Evolutionary conservation across 768 basidiomycete species (phyloP).

Genomic region (Boletus tomentosulus): DNA sequence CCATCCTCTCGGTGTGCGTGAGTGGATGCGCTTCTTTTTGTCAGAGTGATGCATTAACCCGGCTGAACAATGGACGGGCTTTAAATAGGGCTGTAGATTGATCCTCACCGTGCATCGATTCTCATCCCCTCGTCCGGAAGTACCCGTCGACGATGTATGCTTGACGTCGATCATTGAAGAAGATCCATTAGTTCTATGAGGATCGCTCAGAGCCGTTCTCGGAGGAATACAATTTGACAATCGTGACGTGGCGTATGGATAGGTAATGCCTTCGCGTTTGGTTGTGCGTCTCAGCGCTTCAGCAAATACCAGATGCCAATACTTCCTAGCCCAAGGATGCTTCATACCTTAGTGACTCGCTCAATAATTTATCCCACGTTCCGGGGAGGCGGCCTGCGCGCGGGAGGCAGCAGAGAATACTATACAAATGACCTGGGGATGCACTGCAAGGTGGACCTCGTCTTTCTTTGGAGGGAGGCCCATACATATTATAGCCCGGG

Average conservation of each 20-base stretch:
- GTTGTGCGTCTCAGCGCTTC: too few species aligned
- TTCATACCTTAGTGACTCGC: too few species aligned
- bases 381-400: neutral
- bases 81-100: constrained; percentile 6
- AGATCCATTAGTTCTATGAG: neutral
- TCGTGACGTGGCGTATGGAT: neutral
- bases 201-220: neutral
- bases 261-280: too few species aligned
- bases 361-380: too few species aligned
- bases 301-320: too few species aligned
- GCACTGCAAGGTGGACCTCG: neutral
- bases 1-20: constrained; percentile 7
- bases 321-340: neutral
- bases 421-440: neutral
- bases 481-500: neutral
- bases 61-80: neutral
- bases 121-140: neutral
- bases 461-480: neutral
- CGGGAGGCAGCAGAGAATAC: neutral
- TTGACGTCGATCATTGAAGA: constrained; percentile 2
- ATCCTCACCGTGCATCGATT: constrained; percentile 2
- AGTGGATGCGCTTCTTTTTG: neutral
- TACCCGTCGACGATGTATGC: neutral
- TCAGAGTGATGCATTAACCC: neutral
- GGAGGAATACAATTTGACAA: neutral